A percentile compares a stretch with the other conserved stretches of the same genome.
These are phyloP conservation scores for Orbilia quercus DNA, from an alignment of 2,329 filamentous ascomycete species.

Conservation along the genomic window DNA sequence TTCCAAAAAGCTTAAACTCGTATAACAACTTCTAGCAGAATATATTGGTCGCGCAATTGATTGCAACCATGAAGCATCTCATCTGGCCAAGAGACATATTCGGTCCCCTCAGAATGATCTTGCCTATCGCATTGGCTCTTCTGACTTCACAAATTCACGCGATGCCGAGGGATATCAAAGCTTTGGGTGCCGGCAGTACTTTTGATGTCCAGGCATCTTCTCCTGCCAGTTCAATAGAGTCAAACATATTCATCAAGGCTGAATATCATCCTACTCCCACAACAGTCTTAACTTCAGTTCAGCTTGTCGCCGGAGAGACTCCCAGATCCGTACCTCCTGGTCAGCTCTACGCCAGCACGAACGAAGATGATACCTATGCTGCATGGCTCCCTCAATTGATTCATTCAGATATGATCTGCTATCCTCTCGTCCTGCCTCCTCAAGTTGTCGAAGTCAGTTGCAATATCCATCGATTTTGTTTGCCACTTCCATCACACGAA, in stretches of 20 bases:
- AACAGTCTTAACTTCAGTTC: not conserved
- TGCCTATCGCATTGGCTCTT: not conserved
- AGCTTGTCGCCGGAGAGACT: not conserved
- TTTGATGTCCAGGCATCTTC: too few relatives aligned
- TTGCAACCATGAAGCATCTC: too few relatives aligned
- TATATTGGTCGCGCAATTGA: too few relatives aligned
- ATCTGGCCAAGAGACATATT: not conserved
- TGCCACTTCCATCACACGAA: not conserved
- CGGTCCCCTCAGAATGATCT: not conserved
- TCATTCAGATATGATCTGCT: constrained; percentile 26
- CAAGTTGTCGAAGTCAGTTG: constrained; percentile 10
- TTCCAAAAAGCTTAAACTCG: too few relatives aligned
- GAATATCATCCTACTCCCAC: not conserved
- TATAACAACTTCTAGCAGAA: too few relatives aligned
- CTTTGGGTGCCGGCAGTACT: too few relatives aligned
- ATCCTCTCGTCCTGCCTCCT: constrained; percentile 18
- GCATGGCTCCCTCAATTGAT: not conserved
- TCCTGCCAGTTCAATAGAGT: too few relatives aligned
- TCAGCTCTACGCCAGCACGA: not conserved
- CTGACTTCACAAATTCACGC: not conserved
- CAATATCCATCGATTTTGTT: constrained; percentile 18
- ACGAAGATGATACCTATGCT: not conserved
- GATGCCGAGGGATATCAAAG: not conserved
- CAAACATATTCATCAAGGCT: not conserved
- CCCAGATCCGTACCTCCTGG: constrained; percentile 5